Evolutionary conservation across 2,329 filamentous ascomycete species (phyloP), one percentile per base, ranked within the genome.

Genomic region (Microsporum audouinii): DNA sequence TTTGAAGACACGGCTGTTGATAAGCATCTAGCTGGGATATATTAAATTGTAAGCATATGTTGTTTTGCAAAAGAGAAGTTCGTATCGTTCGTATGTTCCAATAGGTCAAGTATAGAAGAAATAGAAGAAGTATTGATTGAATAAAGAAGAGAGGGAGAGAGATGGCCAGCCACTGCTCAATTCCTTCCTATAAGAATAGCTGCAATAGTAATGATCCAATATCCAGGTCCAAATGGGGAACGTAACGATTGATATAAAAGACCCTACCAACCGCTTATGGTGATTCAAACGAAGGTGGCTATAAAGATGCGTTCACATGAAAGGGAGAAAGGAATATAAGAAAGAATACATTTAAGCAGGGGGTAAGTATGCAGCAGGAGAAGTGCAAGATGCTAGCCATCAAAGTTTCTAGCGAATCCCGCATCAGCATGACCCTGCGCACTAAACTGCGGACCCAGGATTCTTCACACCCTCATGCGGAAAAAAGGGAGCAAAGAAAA

Each of bases 301-400:
- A 7, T 14, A 36, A 34, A 29, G 51, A 14, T 55, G 14, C 49
- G 27, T 59, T 59, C 57, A 59, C 33, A 47, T 49, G 43, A 34
- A 59, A 29, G 62, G 64, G 63, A 59, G 65, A 63, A 63, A 57
- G 56, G 56, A 59, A 43, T 59, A 51, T 63, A 66, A 62, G 64
- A 57, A 58, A 47, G 60, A 51, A 64, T 34, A 29, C 55, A 62
- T 49, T 23, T 41, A 43, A 41, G 51, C 5, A 31, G 23, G 17
- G 45, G 57, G 38, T 17, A 14, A 47, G 27, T 23, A 23, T 23
- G 17, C 33, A 38, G n/a, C 17, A 57, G 61, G 60, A 60, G 61
- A 61, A 61, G 56, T 59, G 62, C 55, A 61, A 60, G 63, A 60
- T 60, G 49, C 8, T 27, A 27, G 33, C 5, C 43, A 41, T 6